Evolutionary conservation across 2,329 filamentous ascomycete genomes (phyloP), one percentile per base, ranked within the genome.

Genomic region (Aspergillus novofumigatus): DNA sequence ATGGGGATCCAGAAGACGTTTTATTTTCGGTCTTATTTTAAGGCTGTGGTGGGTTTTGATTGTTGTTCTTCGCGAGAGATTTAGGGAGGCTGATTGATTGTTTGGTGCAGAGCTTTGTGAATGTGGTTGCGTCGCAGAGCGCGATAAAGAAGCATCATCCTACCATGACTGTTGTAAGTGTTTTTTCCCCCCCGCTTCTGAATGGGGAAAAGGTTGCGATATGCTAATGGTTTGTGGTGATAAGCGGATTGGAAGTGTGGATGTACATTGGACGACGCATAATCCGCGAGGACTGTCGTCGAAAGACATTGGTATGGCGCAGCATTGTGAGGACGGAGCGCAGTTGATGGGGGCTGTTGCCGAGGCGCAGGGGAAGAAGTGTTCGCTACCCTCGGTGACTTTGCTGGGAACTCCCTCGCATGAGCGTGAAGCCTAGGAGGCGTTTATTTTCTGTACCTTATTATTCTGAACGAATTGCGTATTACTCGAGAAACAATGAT

Each of bases 251-350:
- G 72, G 72, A 6, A 72, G 71, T 1, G 72, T 75, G 41, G 68
- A 72, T 58, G 63, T 75, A 53, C 68, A 74, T 64, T 76, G 74
- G 74, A 75, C 73, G 17, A 76, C 74, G 45, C 73, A 76, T 64
- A 60, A 63, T 21, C 74, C 73, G 6, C 71, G 68, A n/a, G 74
- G 74, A 25, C 66, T 76, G 25, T 71, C 72, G 9, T 57, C 65
- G 28, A 75, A 75, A 57, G 74, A 76, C 56, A 62, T 70, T 29
- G 59, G 60, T 3, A 70, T 75, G 69, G 74, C 74, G 3, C 65
- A 63, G 49, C 69, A 70, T 52, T 76, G 74, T 54, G 73, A 76
- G 52, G 62, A 71, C 49, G 68, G 71, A 28, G 73, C 72, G 29
- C 62, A 58, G 23, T 49, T 70, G 54, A 71, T 74, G 56, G 71